phyloP scores from a whole-genome alignment of 2,329 filamentous ascomycete genomes.

The Sphaerulina vaccinii region DNA sequence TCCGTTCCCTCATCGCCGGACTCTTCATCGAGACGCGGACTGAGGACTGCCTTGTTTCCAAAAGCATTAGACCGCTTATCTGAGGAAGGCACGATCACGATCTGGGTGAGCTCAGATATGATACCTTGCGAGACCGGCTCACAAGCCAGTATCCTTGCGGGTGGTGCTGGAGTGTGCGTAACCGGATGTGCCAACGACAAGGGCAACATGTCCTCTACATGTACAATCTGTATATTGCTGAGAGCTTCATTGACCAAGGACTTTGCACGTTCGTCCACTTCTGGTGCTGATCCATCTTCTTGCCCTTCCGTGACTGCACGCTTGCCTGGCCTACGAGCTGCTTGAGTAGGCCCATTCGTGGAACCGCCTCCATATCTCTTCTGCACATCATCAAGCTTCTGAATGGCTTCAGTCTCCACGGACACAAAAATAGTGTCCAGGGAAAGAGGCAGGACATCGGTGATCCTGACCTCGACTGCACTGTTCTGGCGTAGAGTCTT shows the following conservation, averaged over 20 bases:
- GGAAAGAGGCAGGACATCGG: conserved; percentile 76
- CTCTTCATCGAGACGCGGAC: conserved; percentile 36
- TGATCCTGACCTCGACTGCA: conserved; percentile 77
- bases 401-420: conserved; percentile 76
- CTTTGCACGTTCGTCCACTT: conserved; percentile 27
- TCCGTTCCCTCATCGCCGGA: conserved; percentile 64
- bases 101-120: conserved; percentile 72
- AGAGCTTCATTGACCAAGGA: conserved; percentile 68
- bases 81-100: conserved; percentile 70
- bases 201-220: conserved; percentile 78
- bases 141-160: conserved; percentile 86
- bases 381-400: conserved; percentile 78
- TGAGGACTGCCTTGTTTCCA: conserved; percentile 30
- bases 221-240: conserved; percentile 70
- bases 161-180: conserved; percentile 78
- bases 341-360: conserved; percentile 23
- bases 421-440: conserved; percentile 85
- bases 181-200: conserved; percentile 80
- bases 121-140: conserved; percentile 91
- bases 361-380: conserved; percentile 73
- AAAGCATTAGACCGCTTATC: conserved; percentile 50
- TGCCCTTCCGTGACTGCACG: conserved; percentile 18
- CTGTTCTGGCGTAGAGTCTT: conserved; percentile 71
- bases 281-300: conserved; percentile 16
- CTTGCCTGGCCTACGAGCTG: conserved; percentile 28